Conservation (phyloP, 768 basidiomycete genomes). For the Suillus tomentosus region DNA sequence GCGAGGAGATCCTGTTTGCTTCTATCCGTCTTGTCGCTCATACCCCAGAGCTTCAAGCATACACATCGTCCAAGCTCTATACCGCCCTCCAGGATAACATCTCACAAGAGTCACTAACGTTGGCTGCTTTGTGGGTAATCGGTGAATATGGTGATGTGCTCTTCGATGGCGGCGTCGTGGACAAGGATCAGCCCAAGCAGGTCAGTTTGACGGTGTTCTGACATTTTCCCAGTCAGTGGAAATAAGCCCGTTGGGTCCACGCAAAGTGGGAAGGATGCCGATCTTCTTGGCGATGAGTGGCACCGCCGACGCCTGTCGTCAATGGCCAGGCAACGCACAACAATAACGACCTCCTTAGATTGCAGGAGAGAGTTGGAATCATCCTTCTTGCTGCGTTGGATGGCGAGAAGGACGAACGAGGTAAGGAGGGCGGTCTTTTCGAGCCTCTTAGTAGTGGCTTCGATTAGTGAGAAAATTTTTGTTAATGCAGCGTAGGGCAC, state of each 20-base stretch:
- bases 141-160: conserved; percentile 95
- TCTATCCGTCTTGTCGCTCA: conserved; percentile 97
- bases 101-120: conserved; percentile 93
- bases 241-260: conserved; percentile 96
- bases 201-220: conserved; percentile 41
- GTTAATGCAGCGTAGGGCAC: conserved; percentile 94
- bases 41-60: conserved; percentile 94
- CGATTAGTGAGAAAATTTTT: conserved; percentile 85
- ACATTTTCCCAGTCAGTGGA: conserved; percentile 71
- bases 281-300: conserved; percentile 84
- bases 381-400: conserved; percentile 77
- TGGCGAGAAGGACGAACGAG: conserved; percentile 85
- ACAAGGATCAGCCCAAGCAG: conserved; percentile 69
- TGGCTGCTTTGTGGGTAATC: conserved; percentile 93
- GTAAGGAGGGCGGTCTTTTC: conserved; percentile 92
- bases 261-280: conserved; percentile 73
- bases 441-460: conserved; percentile 91
- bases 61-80: conserved; percentile 91
- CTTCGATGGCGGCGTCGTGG: conserved; percentile 81
- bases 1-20: conserved; percentile 92
- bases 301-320: conserved; percentile 41
- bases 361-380: conserved; percentile 80
- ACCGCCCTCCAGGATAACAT: conserved; percentile 86
- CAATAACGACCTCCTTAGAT: conserved; percentile 76
- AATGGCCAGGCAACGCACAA: conserved; percentile 52